Percentiles rank a stretch among this genome's conserved stretches.
Evolutionary conservation across 106 monocot species (phyloP).

Genomic region (Acorus gramineus): DNA sequence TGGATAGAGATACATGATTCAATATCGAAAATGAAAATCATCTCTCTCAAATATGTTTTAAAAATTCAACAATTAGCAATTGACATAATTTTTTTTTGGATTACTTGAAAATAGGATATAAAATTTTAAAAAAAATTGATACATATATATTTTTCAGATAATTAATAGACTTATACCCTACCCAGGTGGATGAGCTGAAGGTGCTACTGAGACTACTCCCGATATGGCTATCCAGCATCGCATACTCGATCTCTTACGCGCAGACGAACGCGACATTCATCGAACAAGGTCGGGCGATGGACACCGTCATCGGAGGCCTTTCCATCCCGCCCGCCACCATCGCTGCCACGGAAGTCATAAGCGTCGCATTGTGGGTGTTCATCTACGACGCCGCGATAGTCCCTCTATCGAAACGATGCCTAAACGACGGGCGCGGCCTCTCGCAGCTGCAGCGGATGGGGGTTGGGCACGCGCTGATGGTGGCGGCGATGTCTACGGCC

Average conservation of each 20-base stretch:
- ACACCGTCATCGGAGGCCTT: constrained; percentile 24
- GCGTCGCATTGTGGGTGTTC: no score
- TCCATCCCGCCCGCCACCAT: constrained; percentile 28
- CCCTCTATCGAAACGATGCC: background rate
- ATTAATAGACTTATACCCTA: constrained; percentile 1
- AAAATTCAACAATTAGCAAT: no score
- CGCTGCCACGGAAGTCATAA: no score
- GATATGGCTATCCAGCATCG: constrained; percentile 45
- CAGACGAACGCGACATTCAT: constrained; percentile 56
- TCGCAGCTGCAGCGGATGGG: constrained; percentile 16
- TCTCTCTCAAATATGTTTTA: no score
- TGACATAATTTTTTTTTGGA: no score
- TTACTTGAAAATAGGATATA: no score
- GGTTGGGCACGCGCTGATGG: constrained; percentile 19
- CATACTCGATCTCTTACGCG: constrained; percentile 29
- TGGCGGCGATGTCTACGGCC: constrained; percentile 31
- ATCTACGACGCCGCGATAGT: no score
- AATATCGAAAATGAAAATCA: no score
- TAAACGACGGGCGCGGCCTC: background rate
- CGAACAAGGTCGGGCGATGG: constrained; percentile 46
- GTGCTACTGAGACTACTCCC: constrained; percentile 40
- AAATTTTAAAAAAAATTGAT: no score
- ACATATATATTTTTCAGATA: no score
- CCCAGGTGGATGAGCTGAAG: constrained; percentile 50
- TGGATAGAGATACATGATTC: no score